Base-by-base conservation (phyloP, 2,329 filamentous ascomycete genomes). In the Aspergillus eucalypticola region DNA sequence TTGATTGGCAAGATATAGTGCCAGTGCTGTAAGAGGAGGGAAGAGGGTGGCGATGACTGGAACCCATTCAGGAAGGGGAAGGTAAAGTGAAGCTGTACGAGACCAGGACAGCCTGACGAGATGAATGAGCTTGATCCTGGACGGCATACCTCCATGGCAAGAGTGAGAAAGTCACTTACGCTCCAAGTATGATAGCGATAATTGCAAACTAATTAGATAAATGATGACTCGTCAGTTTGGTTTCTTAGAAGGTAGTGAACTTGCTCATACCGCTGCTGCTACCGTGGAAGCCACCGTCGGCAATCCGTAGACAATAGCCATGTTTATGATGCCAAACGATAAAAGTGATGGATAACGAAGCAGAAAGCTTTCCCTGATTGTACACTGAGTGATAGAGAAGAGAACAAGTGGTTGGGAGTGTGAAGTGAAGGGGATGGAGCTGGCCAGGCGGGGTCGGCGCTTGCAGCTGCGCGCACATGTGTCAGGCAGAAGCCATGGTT, bases 81-180 rank as follows among this genome's bases (percentile, higher is more conserved):
- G 69, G 56, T 54, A 62, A 6, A 68, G 49, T n/a, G 64, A 46
- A 15, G 56, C 49, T 10, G 66, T 67, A n/a, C 64, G 66, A 10
- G 67, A 62, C 72, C 69, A 74, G 35, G 72, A 65, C 10, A 74
- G 42, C 0, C 71, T 74, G 10, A n/a, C 8, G 27, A 10, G 52
- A 54, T 32, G 13, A 27, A 13, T 7, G 15, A 8, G 13, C 15
- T 41, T 48, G 25, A 19, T 42, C 19, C 27, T 15, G 4, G 15
- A 17, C 4, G 23, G 8, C 8, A 29, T 2, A 50, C 19, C n/a
- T 5, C n/a, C 29, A 5, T 19, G 48, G 25, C 8, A 7, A 15
- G 11, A 19, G 29, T 15, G 23, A 25, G 8, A 29, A 11, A 1
- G 17, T 13, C 15, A 51, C 59, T 25, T 51, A 59, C 60, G 56